Base-by-base conservation (phyloP, 495 filamentous ascomycete genomes). In the Pyrenula aspistea region DNA sequence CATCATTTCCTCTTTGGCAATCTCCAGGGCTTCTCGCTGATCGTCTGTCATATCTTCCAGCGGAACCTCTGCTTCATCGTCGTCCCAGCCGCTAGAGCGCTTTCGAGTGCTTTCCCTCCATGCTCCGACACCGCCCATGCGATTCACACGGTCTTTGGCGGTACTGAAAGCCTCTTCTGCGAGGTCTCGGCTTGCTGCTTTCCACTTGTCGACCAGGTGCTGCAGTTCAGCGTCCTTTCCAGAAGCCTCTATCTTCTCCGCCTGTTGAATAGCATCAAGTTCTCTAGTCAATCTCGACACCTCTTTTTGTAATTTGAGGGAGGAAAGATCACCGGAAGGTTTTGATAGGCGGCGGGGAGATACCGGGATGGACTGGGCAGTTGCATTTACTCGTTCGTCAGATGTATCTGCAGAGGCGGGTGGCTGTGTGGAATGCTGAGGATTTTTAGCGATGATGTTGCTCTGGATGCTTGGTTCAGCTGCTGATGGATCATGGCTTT, bases 61-160 rank as follows among this genome's bases (percentile, higher is more conserved):
- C 8, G n/a, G n/a, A 53, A 53, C 49, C 53, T n/a, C 22, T 10
- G 56, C 49, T 56, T 68, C 60, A 23, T 67, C 71, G 20, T 68
- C 63, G 51, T 67, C 61, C 67, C 67, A 67, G 42, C 67, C 63
- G 36, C 66, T 57, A 11, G 61, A 59, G 59, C 72, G 69, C 55
- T 69, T 63, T 56, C 69, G 69, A 59, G 72, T 73, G 50, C 64
- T 69, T 51, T 76, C 72, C 59, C 66, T 71, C 81, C 82, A 81
- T 4, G 68, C 81, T 0, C 63, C 65, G 53, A 83, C 66, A 0
- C 83, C 83, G 12, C 83, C 83, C 78, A 83, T 83, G 11, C 65
- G 62, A 2, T 66, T 49, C 11, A 79, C 67, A 12, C 73, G 63
- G 21, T 75, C 74, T 53, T 66, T 68, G 1, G 74, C 73, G 22